Base-by-base conservation (phyloP, 192 early-diverging fungal species). In the Gonapodya prolifera region DNA sequence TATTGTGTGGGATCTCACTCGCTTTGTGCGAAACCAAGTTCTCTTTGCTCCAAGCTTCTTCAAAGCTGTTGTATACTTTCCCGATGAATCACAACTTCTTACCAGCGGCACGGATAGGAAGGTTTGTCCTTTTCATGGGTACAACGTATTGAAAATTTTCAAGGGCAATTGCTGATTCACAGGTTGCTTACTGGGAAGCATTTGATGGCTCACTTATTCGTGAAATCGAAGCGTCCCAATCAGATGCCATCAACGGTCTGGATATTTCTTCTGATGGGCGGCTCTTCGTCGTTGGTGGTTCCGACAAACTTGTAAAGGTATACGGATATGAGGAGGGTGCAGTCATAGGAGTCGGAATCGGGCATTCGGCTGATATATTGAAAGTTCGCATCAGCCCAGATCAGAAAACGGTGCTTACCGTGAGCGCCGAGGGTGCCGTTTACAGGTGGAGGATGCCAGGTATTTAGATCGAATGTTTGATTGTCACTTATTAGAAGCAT, bases 181-280 rank as follows among this genome's bases (percentile, higher is more conserved):
- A 86, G 85, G 87, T 89, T 28, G 86, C 85, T 0, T 89, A 89
- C 69, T 89, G 88, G 88, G 88, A 89, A 78, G 85, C 88, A 0
- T 89, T 83, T 79, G 88, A 89, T 75, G 88, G 88, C 0, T 84
- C 83, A 1, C 79, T 89, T 29, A 89, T 89, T 34, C 78, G 88
- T n/a, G 88, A 89, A 78, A 71, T 89, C 16, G 85, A 89, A 33
- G 88, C 88, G 17, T 85, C 84, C 0, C 86, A 88, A 75, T 84
- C 83, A 2, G 88, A 89, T 74, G 79, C 88, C 1, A 88, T 89
- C 80, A 89, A 89, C 77, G 88, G 88, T 0, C 77, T 89, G 2
- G 88, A 89, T 78, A 89, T 89, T 18, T 78, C 86, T 0, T 18
- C 75, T 13, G 83, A 88, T 70, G 88, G 88, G 1, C 79, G 80